Evolutionary conservation across 768 basidiomycete species (phyloP).

Genomic region (Kwoniella dendrophila): DNA sequence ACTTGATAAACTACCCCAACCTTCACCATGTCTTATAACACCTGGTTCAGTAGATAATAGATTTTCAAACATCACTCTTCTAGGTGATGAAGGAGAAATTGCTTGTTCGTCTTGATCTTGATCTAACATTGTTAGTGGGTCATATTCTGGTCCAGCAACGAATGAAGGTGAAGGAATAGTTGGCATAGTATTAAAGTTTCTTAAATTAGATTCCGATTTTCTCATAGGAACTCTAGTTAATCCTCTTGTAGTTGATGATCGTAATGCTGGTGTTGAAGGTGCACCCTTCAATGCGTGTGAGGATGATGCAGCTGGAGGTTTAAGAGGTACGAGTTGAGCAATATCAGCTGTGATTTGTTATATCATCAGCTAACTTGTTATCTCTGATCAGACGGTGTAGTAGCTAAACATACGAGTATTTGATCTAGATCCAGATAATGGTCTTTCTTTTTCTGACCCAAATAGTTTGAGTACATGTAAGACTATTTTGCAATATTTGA

Average conservation of each 20-base stretch:
- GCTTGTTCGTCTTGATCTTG: conserved; percentile 26
- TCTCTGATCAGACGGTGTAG: not conserved
- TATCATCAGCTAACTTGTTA: not conserved
- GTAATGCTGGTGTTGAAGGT: conserved; percentile 47
- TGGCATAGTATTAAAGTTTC: conserved; percentile 44
- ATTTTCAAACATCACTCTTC: conserved; percentile 35
- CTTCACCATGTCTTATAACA: conserved; percentile 42
- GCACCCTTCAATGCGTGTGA: conserved; percentile 36
- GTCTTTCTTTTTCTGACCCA: conserved; percentile 33
- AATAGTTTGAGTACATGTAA: conserved; percentile 49
- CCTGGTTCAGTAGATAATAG: conserved; percentile 43
- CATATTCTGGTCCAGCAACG: conserved; percentile 24
- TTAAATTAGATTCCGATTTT: conserved; percentile 46
- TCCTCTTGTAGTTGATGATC: conserved; percentile 22
- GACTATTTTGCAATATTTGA: conserved; percentile 26
- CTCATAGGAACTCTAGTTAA: conserved; percentile 22
- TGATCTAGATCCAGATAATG: conserved; percentile 22
- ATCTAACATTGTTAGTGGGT: conserved; percentile 12
- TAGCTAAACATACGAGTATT: conserved; percentile 32
- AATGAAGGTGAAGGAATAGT: conserved; percentile 24
- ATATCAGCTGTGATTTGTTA: conserved; percentile 26
- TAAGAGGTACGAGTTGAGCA: conserved; percentile 37
- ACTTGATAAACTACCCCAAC: conserved; percentile 31
- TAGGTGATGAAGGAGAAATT: conserved; percentile 14
- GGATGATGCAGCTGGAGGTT: conserved; percentile 23